Conservation (phyloP, 768 basidiomycete genomes). For the Mycena metata region DNA sequence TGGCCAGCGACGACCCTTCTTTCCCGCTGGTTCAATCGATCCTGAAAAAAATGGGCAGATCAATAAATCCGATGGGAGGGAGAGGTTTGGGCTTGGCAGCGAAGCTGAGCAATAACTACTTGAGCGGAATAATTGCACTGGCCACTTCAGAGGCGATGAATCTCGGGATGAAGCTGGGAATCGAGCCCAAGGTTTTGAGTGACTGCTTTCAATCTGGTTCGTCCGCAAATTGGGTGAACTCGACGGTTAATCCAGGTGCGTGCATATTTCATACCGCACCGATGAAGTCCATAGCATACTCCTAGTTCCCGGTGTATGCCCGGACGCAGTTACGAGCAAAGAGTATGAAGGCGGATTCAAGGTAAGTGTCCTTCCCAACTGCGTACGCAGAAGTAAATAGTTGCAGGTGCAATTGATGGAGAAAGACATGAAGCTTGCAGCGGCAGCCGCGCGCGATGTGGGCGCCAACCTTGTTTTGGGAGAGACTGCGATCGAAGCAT, state of each 20-base stretch:
- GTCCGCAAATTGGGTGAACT: conserved; percentile 58
- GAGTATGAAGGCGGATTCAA: conserved; percentile 61
- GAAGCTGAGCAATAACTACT: conserved; percentile 61
- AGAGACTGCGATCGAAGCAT: conserved; percentile 54
- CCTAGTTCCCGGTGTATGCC: conserved; percentile 57
- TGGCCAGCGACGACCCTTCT: conserved; percentile 46
- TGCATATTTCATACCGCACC: background rate
- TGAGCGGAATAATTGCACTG: conserved; percentile 57
- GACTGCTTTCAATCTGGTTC: conserved; percentile 56
- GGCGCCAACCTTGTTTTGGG: conserved; percentile 57
- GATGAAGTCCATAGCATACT: background rate
- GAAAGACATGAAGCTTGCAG: conserved; percentile 58
- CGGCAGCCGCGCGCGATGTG: conserved; percentile 52
- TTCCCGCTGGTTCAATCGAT: conserved; percentile 51
- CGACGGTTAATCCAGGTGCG: conserved; percentile 52
- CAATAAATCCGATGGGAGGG: conserved; percentile 55
- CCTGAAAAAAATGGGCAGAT: conserved; percentile 53
- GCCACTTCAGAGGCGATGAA: conserved; percentile 62
- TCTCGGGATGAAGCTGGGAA: conserved; percentile 58
- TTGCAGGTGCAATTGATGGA: conserved; percentile 59
- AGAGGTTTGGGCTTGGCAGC: conserved; percentile 57
- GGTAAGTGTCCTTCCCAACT: conserved; percentile 36
- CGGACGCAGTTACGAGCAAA: conserved; percentile 57
- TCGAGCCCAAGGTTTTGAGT: conserved; percentile 56
- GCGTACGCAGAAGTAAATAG: background rate